These are phyloP conservation scores for Lachnellula subtilissima DNA, from an alignment of 2,329 filamentous ascomycete species.

Conservation along the genomic window DNA sequence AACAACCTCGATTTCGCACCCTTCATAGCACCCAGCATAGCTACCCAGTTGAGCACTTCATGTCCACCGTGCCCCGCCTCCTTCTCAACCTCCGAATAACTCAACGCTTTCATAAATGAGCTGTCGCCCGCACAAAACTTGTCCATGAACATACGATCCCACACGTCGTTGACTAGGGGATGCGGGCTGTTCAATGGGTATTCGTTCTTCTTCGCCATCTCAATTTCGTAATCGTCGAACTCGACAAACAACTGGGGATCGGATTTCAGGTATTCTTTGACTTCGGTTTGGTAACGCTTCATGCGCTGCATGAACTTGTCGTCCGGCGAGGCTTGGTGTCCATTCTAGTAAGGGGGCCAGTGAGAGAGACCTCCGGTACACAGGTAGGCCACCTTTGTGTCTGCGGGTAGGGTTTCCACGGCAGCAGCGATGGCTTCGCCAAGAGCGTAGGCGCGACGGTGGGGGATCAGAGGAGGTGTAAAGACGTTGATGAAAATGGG, in stretches of 20 bases:
- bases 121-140: slow-evolving; percentile 21
- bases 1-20: slow-evolving; percentile 6
- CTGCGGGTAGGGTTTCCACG: slow-evolving; percentile 18
- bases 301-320: slow-evolving; percentile 29
- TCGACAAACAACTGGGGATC: slow-evolving; percentile 28
- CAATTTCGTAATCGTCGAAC: slow-evolving; percentile 31
- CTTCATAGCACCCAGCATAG: slow-evolving; percentile 5
- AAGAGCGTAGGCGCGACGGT: slow-evolving; percentile 29
- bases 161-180: slow-evolving; percentile 29
- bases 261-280: slow-evolving; percentile 22
- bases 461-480: slow-evolving; percentile 29
- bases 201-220: slow-evolving; percentile 30
- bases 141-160: slow-evolving; percentile 28
- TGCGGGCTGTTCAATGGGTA: slow-evolving; percentile 30
- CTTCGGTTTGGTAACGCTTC: slow-evolving; percentile 30
- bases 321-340: slow-evolving; percentile 23
- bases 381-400: slow-evolving; percentile 16
- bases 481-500: slow-evolving; percentile 31
- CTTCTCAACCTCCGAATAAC: slow-evolving; percentile 4
- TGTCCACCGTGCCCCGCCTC: slow-evolving; percentile 5
- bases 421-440: slow-evolving; percentile 28
- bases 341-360: slow-evolving; percentile 31
- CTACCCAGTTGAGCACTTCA: slow-evolving; percentile 9
- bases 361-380: slow-evolving; percentile 29
- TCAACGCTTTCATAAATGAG: slow-evolving; percentile 2